Evolutionary conservation across 2,329 filamentous ascomycete genomes (phyloP).

Genomic region (Colletotrichum paranaense): DNA sequence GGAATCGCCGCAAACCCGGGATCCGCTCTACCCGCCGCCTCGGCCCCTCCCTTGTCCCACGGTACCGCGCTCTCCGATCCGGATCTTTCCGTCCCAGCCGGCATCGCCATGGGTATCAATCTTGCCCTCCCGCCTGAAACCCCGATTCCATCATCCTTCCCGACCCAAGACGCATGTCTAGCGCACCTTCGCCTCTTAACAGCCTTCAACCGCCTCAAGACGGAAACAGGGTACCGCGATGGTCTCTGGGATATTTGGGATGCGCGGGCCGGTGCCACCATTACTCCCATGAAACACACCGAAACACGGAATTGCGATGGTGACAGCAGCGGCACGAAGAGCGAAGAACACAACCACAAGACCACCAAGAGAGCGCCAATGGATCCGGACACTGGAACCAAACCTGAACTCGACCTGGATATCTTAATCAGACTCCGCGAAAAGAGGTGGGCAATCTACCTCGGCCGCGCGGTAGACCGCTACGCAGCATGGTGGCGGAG

Average conservation of each 20-base stretch:
- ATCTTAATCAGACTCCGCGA: constrained; percentile 65
- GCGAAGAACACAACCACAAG: not conserved
- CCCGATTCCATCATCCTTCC: not conserved
- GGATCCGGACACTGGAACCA: not conserved
- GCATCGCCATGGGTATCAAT: not conserved
- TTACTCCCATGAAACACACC: constrained; percentile 20
- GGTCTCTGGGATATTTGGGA: constrained; percentile 71
- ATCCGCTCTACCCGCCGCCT: not conserved
- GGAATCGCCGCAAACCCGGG: not conserved
- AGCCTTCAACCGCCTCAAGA: constrained; percentile 70
- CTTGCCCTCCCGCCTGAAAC: not conserved
- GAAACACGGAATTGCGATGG: not conserved
- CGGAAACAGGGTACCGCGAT: constrained; percentile 68
- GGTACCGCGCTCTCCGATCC: not conserved
- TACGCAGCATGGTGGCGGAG: constrained; percentile 71
- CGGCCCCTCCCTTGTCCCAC: not conserved
- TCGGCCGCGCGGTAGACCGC: constrained; percentile 71
- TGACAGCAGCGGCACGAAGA: not conserved
- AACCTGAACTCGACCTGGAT: constrained; percentile 37
- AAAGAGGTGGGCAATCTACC: constrained; percentile 75
- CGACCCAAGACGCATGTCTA: constrained; percentile 14
- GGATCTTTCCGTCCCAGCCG: not conserved
- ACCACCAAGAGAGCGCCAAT: not conserved
- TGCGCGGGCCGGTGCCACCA: constrained; percentile 42
- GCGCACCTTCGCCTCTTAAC: constrained; percentile 74